Base-by-base conservation (phyloP, 768 basidiomycete genomes). In the Mycena crocata region DNA sequence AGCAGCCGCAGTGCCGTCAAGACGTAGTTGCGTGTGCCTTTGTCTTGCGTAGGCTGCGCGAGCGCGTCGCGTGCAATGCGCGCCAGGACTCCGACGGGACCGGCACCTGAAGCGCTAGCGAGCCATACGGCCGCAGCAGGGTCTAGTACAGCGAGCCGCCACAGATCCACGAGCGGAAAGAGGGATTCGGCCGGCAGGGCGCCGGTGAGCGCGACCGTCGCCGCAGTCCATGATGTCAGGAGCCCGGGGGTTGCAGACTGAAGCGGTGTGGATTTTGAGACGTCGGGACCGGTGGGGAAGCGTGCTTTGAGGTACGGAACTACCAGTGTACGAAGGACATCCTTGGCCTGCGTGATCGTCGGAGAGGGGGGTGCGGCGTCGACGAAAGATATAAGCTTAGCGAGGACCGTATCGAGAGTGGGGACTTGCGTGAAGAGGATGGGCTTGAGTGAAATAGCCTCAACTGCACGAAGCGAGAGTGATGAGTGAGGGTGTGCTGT, bases 161-260 rank as follows among this genome's bases (percentile, higher is more conserved):
- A 93, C 69, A 96, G 82, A 73, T 97, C 95, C 14, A 90, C 85
- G 6, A 96, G 74, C 0, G 95, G 95, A 81, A 96, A 97, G 32
- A 94, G 82, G 40, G 87, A 80, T 12, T 84, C 82, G 0, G 82
- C 59, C 0, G 86, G 83, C 1, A 96, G 85, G 4, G 78, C 79
- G 13, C 75, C 62, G 0, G 75, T 73, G 2, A 94, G 77, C 1
- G 77, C 72, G 7, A 69, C 72, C 5, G 88, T 89, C 4, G 82
- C 80, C 15, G 81, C 78, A 1, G 83, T 75, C 88, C 88, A 93
- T 3, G 78, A 72, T 12, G 75, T 74, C n/a, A 89, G 78, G 5
- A 84, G 70, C 1, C 77, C 72, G 0, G 83, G 68, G 17, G 81
- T 75, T 2, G 82, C 81, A 4, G 82, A 76, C 1, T 75, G 72